Evolutionary conservation across 768 basidiomycete species (phyloP), one percentile per base, ranked within the genome.

Genomic region (Lentinula lateritia): DNA sequence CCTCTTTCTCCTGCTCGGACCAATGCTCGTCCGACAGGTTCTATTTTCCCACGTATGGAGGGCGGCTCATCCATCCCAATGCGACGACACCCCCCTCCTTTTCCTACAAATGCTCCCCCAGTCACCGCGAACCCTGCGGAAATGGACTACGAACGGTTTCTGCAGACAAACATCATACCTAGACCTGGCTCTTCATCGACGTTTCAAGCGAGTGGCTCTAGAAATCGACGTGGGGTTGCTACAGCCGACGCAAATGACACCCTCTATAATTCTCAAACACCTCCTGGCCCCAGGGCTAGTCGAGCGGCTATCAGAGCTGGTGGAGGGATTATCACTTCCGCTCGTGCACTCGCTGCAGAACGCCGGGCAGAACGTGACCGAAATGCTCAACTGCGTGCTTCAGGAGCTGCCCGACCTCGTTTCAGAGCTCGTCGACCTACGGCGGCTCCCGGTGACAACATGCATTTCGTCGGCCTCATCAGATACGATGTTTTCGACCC

Each of bases 241-340:
- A 23, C 48, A 18, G 41, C 16, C 13, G 36, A 32, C 12, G 16
- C 28, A 35, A 12, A 38, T 15, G 20, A n/a, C 34, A 18, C 38
- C 0, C 0, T n/a, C 18, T 2, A 35, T 18, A 10, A 23, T 6
- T 32, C 36, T 34, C 28, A 4, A 28, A 3, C 28, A 28, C 28
- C 28, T 28, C 28, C 2, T 28, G 3, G 28, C 20, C 7, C 10
- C 36, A 35, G 56, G 15, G 5, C 45, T 7, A 35, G 23, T 48
- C 23, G 16, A 10, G 18, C 45, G 15, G 48, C 28, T 15, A 1
- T 32, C 32, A 35, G 59, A 41, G 39, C 48, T 13, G 59, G 59
- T 18, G 59, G 59, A 8, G 59, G 59, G 10, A n/a, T 60, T 3
- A 60, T 60, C 9, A 60, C 59, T 7, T 50, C 50, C 5, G 28